These are phyloP conservation scores for Crithidia brevicula DNA, from an alignment of 208 protist species.

Conservation along the genomic window DNA sequence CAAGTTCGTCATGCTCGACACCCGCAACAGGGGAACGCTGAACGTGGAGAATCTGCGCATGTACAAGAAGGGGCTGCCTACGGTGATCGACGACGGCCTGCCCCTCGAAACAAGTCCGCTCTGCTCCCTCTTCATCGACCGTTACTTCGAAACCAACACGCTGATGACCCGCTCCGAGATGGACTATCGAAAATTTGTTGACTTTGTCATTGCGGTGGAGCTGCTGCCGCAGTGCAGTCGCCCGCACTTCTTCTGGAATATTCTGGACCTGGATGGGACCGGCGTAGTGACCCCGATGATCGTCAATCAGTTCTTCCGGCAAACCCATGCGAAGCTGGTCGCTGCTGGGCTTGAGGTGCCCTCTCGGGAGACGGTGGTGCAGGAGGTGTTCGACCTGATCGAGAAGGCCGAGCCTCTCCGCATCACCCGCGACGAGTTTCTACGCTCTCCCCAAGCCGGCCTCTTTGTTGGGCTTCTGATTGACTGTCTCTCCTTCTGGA, in stretches of 20 bases:
- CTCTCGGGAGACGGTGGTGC: slow-evolving; percentile 73
- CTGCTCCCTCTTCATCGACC: slow-evolving; percentile 86
- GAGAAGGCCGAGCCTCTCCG: slow-evolving; percentile 72
- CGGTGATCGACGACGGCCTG: slow-evolving; percentile 82
- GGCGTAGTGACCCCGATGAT: slow-evolving; percentile 79
- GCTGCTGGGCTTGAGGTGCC: slow-evolving; percentile 68
- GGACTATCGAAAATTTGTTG: slow-evolving; percentile 94
- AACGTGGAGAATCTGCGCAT: slow-evolving; percentile 72
- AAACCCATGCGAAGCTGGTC: slow-evolving; percentile 86
- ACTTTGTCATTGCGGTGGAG: slow-evolving; percentile 92
- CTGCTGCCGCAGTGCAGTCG: slow-evolving; percentile 81
- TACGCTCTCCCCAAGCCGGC: slow-evolving; percentile 73
- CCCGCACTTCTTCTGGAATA: slow-evolving; percentile 87
- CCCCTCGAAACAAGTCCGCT: slow-evolving; percentile 76
- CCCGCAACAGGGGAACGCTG: slow-evolving; percentile 83
- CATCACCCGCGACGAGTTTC: slow-evolving; percentile 90
- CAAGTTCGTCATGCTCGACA: slow-evolving; percentile 89
- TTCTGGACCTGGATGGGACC: slow-evolving; percentile 82
- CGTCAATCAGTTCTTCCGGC: slow-evolving; percentile 88
- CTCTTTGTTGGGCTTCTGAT: slow-evolving; percentile 88
- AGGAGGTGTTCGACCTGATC: slow-evolving; percentile 93
- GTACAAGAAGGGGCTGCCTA: slow-evolving; percentile 90
- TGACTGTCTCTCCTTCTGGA: slow-evolving; percentile 91
- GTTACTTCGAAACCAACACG: slow-evolving; percentile 91
- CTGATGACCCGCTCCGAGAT: slow-evolving; percentile 87